Evolutionary conservation across 768 basidiomycete species (phyloP).

Genomic region (Clitopilus passeckerianus): DNA sequence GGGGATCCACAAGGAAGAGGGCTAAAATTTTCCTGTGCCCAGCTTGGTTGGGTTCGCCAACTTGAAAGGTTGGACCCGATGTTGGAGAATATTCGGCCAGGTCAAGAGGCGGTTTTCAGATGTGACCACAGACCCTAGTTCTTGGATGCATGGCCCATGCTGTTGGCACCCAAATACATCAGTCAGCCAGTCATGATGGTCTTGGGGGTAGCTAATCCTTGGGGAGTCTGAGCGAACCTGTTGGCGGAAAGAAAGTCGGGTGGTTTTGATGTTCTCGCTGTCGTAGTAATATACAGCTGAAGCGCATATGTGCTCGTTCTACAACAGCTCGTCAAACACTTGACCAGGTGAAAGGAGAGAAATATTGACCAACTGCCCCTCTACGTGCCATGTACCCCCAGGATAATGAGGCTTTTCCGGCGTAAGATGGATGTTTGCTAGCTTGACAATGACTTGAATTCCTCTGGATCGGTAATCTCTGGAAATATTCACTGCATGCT

Average conservation of each 20-base stretch:
- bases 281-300: slow-evolving; percentile 23
- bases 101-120: slow-evolving; percentile 28
- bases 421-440: slow-evolving; percentile 25
- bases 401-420: slow-evolving; percentile 30
- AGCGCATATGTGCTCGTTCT: slow-evolving; percentile 22
- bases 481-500: slow-evolving; percentile 4
- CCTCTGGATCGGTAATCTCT: slow-evolving; percentile 8
- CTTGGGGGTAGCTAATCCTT: slow-evolving; percentile 16
- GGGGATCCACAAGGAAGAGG: slow-evolving; percentile 20
- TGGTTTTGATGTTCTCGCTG: slow-evolving; percentile 24
- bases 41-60: slow-evolving; percentile 28
- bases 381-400: slow-evolving; percentile 34
- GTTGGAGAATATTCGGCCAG: slow-evolving; percentile 38
- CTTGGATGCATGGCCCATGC: slow-evolving; percentile 17
- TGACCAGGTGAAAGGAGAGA: neutral
- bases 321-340: neutral
- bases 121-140: slow-evolving; percentile 28
- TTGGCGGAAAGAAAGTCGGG: slow-evolving; percentile 23
- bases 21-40: slow-evolving; percentile 36
- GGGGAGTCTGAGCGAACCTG: slow-evolving; percentile 5
- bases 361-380: slow-evolving; percentile 18
- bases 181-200: slow-evolving; percentile 21
- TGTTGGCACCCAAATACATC: slow-evolving; percentile 20
- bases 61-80: slow-evolving; percentile 31
- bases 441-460: slow-evolving; percentile 25